phyloP scores from a whole-genome alignment of 495 filamentous ascomycete genomes.

The Annulohypoxylon bovei region DNA sequence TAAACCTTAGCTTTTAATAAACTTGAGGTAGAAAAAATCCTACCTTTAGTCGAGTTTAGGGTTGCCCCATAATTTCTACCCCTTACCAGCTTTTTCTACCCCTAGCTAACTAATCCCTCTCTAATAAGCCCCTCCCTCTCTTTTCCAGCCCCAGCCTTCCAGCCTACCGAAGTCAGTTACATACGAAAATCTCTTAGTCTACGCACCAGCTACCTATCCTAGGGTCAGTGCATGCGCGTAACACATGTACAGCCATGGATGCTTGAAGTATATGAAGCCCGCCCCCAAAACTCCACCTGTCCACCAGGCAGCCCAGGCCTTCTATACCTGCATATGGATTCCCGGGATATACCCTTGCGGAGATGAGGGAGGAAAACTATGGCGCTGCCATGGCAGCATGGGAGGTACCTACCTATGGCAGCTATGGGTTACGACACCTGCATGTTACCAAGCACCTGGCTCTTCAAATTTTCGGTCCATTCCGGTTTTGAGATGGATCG shows the following conservation, averaged over 20 bases:
- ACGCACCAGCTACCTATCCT: too few relatives aligned
- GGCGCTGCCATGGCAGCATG: background rate
- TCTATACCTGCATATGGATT: background rate
- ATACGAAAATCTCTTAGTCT: slow-evolving; percentile 5
- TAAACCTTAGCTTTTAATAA: too few relatives aligned
- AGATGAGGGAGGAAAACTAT: background rate
- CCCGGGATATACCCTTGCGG: slow-evolving; percentile 20
- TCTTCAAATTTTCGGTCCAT: slow-evolving; percentile 8
- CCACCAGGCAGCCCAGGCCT: background rate
- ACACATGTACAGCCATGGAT: slow-evolving; percentile 9
- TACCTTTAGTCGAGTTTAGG: too few relatives aligned
- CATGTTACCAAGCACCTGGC: slow-evolving; percentile 23
- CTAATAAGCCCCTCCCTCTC: background rate
- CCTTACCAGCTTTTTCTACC: too few relatives aligned
- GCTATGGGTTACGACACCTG: slow-evolving; percentile 8
- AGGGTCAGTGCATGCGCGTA: slow-evolving; percentile 2
- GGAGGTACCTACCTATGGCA: background rate
- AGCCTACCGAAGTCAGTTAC: background rate
- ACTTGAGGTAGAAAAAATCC: too few relatives aligned
- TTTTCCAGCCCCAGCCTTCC: background rate
- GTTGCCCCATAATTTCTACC: too few relatives aligned
- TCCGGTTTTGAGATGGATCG: slow-evolving; percentile 2
- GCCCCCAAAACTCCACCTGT: slow-evolving; percentile 6
- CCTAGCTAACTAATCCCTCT: too few relatives aligned
- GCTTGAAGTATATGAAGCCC: slow-evolving; percentile 1